A percentile compares a stretch with the other conserved stretches of the same genome.
Conservation (phyloP, 202 grass and related monocot genomes). For the Brachypodium distachyon region DNA sequence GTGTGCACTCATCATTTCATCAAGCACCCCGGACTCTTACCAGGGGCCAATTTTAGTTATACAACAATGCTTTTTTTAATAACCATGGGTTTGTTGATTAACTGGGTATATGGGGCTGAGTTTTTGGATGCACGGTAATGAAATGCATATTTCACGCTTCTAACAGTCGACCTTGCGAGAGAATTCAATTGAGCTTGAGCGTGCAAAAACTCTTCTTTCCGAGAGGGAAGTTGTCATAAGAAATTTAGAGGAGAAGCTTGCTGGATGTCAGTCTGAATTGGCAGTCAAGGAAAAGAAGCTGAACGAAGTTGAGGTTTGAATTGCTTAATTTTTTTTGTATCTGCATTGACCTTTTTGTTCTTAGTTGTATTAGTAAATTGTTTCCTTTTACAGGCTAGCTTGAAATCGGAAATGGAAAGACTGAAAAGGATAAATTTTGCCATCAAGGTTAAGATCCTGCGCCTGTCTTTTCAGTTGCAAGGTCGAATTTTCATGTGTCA, state of each 20-base stretch:
- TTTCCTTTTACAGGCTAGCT: constrained; percentile 34
- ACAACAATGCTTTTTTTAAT: background rate
- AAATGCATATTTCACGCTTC: constrained; percentile 6
- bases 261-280: constrained; percentile 56
- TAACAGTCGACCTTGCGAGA: constrained; percentile 49
- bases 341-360: background rate
- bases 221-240: constrained; percentile 64
- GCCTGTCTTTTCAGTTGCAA: background rate
- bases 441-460: constrained; percentile 40
- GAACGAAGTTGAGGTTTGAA: constrained; percentile 70
- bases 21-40: no score
- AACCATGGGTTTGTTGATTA: background rate
- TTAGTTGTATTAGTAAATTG: background rate
- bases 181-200: constrained; percentile 48
- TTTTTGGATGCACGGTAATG: background rate
- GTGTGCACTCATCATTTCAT: no score
- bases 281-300: constrained; percentile 65
- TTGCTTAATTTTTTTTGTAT: background rate
- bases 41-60: background rate
- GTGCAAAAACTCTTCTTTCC: constrained; percentile 56
- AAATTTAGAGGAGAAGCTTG: constrained; percentile 70
- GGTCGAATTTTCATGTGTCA: background rate
- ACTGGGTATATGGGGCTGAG: background rate
- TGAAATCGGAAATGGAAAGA: constrained; percentile 63
- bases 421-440: constrained; percentile 27